Conservation (phyloP, 768 basidiomycete genomes). For the Sutorius australiensis region DNA sequence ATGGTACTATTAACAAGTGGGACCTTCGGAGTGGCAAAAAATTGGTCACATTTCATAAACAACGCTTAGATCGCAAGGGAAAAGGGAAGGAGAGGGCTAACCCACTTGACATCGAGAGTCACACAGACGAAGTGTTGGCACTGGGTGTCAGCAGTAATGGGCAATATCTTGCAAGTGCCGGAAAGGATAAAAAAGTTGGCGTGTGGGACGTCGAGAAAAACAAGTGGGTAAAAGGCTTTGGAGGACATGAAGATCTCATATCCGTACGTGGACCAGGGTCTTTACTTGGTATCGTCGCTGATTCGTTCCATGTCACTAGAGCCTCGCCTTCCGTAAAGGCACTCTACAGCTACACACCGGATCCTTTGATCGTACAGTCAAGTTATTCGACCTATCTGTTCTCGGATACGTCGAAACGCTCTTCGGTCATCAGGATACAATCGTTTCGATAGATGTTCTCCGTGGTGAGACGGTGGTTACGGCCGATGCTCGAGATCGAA, state of each 20-base stretch:
- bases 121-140: conserved; percentile 81
- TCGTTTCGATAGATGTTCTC: conserved; percentile 74
- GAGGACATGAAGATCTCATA: conserved; percentile 70
- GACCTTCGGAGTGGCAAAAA: conserved; percentile 64
- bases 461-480: conserved; percentile 82
- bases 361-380: conserved; percentile 85
- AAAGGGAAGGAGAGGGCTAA: conserved; percentile 60
- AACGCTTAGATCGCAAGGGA: conserved; percentile 42
- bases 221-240: conserved; percentile 76
- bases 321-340: conserved; percentile 72
- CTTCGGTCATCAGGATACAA: conserved; percentile 93
- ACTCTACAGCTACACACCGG: conserved; percentile 66
- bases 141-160: conserved; percentile 86
- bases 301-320: conserved; percentile 36
- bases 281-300: conserved; percentile 30
- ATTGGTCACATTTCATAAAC: conserved; percentile 56
- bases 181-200: conserved; percentile 75
- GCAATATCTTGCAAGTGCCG: conserved; percentile 80
- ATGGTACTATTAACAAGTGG: conserved; percentile 87
- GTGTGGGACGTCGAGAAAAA: conserved; percentile 81
- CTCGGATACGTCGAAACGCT: conserved; percentile 95
- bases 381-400: conserved; percentile 77
- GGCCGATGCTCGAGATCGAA: conserved; percentile 88
- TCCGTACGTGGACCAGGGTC: conserved; percentile 52
- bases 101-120: conserved; percentile 55